A percentile compares a stretch with the other conserved stretches of the same genome.
Evolutionary conservation across 202 grass and related monocot genomes (phyloP).

Genomic region (Eragrostis tef): DNA sequence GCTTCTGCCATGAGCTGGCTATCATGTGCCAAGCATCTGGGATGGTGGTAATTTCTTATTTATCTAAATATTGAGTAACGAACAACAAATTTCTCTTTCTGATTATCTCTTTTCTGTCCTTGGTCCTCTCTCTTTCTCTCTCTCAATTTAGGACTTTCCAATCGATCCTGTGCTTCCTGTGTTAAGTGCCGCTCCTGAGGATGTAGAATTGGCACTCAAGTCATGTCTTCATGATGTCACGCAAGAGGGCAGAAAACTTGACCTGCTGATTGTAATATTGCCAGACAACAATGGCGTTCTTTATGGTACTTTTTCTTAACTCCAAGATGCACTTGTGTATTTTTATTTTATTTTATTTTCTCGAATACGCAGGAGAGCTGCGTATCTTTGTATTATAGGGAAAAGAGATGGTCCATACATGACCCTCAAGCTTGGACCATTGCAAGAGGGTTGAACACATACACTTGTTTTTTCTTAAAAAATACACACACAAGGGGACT

Average conservation of each 20-base stretch:
- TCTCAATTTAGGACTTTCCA: slow-evolving; percentile 66
- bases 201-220: slow-evolving; percentile 70
- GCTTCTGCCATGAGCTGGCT: slow-evolving; percentile 72
- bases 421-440: too few species aligned
- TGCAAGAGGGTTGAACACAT: too few species aligned
- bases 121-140: too few species aligned
- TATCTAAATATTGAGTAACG: slow-evolving; percentile 39
- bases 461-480: too few species aligned
- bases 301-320: slow-evolving; percentile 58
- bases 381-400: too few species aligned
- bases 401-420: too few species aligned
- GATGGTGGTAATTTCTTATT: slow-evolving; percentile 59
- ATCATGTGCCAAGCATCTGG: slow-evolving; percentile 74
- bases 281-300: slow-evolving; percentile 77
- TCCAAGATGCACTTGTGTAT: slow-evolving; percentile 2
- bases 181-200: slow-evolving; percentile 51
- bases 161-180: slow-evolving; percentile 61
- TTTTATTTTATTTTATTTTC: too few species aligned
- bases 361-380: too few species aligned
- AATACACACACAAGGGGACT: too few species aligned
- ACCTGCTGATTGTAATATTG: slow-evolving; percentile 80
- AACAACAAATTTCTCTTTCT: slow-evolving; percentile 14
- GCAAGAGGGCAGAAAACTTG: slow-evolving; percentile 61
- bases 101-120: slow-evolving; percentile 5
- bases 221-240: slow-evolving; percentile 59